Evolutionary conservation across 208 protist species (phyloP).

Genomic region (Naegleria lovaniensis): DNA sequence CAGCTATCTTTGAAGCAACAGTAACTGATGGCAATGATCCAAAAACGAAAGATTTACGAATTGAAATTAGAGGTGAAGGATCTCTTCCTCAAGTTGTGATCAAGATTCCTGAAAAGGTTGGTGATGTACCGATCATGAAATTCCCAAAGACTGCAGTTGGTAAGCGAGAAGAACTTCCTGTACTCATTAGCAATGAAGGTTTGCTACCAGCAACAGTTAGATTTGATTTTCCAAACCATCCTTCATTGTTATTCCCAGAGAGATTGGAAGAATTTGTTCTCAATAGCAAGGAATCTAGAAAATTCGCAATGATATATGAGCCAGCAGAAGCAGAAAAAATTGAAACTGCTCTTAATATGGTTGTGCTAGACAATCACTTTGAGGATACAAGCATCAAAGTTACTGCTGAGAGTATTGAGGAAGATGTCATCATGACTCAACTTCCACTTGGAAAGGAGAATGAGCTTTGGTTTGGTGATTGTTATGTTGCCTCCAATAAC

Average conservation of each 20-base stretch:
- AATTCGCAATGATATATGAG: constrained; percentile 42
- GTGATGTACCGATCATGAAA: constrained; percentile 39
- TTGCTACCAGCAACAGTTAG: constrained; percentile 68
- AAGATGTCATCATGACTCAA: constrained; percentile 75
- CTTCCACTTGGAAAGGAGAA: constrained; percentile 67
- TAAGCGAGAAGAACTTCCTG: constrained; percentile 40
- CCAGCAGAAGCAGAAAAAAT: constrained; percentile 33
- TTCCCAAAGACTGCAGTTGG: constrained; percentile 74
- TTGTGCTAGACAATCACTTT: constrained; percentile 80
- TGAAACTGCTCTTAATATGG: constrained; percentile 50
- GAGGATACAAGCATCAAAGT: constrained; percentile 75
- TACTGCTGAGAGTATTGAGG: constrained; percentile 65
- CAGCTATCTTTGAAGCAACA: constrained; percentile 72
- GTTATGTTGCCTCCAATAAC: constrained; percentile 59
- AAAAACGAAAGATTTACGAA: constrained; percentile 61
- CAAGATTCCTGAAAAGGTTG: constrained; percentile 43
- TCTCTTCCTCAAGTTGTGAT: constrained; percentile 76
- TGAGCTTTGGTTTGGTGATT: constrained; percentile 72
- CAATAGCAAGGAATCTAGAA: constrained; percentile 45
- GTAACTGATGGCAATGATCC: constrained; percentile 70
- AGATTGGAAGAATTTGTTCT: constrained; percentile 60
- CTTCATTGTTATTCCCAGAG: constrained; percentile 35
- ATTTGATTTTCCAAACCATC: constrained; percentile 45
- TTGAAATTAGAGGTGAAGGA: constrained; percentile 81
- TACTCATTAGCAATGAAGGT: constrained; percentile 74